Conservation (phyloP, 306 rosid species). For the Glycyrrhiza uralensis region DNA sequence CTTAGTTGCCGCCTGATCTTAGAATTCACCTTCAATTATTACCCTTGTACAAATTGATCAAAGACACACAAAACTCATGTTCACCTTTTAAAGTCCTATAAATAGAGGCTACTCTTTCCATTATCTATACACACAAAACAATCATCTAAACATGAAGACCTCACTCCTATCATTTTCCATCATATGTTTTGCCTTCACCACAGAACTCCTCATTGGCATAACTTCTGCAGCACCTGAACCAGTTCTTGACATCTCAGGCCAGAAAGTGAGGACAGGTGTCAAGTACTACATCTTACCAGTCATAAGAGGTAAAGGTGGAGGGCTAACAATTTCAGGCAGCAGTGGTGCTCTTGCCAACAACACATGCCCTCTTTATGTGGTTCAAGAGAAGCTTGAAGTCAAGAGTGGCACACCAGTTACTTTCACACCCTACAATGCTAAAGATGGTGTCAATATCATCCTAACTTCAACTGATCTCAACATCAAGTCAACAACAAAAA, state of each 20-base stretch:
- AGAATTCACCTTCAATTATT: too few species aligned
- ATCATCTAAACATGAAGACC: conserved; percentile 4
- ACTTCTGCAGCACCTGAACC: conserved; percentile 21
- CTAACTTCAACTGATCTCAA: conserved; percentile 49
- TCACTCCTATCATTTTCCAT: background rate
- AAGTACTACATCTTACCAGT: conserved; percentile 48
- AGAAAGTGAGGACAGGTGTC: conserved; percentile 30
- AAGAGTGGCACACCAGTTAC: conserved; percentile 34
- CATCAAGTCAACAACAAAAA: conserved; percentile 32
- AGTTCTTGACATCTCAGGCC: conserved; percentile 45
- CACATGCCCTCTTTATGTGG: conserved; percentile 48
- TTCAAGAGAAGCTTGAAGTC: conserved; percentile 41
- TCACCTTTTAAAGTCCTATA: background rate
- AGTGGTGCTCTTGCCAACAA: conserved; percentile 12
- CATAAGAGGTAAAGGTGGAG: conserved; percentile 34
- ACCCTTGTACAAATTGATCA: background rate
- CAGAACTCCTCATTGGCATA: background rate
- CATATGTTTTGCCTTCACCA: conserved; percentile 7
- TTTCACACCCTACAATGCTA: conserved; percentile 36
- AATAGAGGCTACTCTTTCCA: background rate
- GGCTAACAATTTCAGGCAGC: conserved; percentile 25
- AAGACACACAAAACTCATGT: background rate
- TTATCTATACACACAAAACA: background rate
- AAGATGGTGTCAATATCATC: conserved; percentile 28
- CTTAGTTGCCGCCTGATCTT: too few species aligned